Evolutionary conservation across 257 asterid genomes (phyloP), one percentile per base, ranked within the genome.

Genomic region (Linderniella brevidens): DNA sequence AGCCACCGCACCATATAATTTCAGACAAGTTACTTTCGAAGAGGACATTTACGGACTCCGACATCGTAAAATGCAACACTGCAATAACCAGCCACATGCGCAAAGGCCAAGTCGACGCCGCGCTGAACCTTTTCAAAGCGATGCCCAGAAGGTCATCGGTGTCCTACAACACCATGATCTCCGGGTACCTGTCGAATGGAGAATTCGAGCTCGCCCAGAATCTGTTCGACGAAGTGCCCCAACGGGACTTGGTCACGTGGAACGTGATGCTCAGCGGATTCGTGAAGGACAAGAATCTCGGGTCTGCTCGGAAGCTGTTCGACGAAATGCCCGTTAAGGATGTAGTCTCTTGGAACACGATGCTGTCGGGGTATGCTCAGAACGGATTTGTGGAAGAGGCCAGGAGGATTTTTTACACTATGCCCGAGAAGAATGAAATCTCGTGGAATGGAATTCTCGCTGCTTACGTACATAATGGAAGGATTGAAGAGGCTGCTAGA

Each of bases 371-470:
- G 56, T 87, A 87, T 54, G 92, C 92, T 0, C 92, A 73, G 66
- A 77, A 64, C 50, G 97, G 97, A 40, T 56, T 71, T 35, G 65
- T 82, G 53, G 79, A 83, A 58, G 93, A 79, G 58, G 97, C 97
- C 17, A 73, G 71, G 69, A 67, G 71, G 50, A 59, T 74, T 20
- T 86, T 86, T 52, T 76, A 69, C 46, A 54, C 36, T 65, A 88
- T 88, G 82, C 94, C 94, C 1, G 62, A 57, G 61, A 80, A 66
- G 79, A 78, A 88, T 57, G 95, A 79, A 61, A 88, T 84, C 15
- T 84, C 98, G 0, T 88, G 98, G 95, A 88, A 88, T 49, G 95
- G 94, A 56, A 73, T 88, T 60, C 77, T 88, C 19, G 76, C 95
- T 0, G 82, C 93, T 0, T 88, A 78, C 56, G 82, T 88, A 49